Evolutionary conservation across 257 asterid genomes (phyloP).

Genomic region (Striga asiatica): DNA sequence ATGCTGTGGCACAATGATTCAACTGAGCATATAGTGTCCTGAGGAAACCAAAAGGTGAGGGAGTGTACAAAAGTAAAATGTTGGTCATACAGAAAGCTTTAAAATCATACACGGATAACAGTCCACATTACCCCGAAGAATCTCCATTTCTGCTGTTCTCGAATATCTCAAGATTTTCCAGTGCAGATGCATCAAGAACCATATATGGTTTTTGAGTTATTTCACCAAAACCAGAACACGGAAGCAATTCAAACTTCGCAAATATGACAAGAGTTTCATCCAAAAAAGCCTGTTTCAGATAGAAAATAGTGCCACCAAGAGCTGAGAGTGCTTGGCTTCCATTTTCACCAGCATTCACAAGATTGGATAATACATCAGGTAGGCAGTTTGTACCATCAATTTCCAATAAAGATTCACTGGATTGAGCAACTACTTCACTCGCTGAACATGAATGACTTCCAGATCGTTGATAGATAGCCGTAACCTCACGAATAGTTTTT

Average conservation of each 20-base stretch:
- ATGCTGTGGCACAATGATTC: conserved; percentile 81
- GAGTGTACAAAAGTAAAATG: conserved; percentile 2
- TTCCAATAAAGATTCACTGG: conserved; percentile 22
- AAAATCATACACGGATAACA: conserved; percentile 1
- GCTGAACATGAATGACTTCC: conserved; percentile 25
- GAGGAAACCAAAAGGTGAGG: conserved; percentile 15
- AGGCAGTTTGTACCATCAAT: conserved; percentile 32
- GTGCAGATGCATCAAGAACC: conserved; percentile 93
- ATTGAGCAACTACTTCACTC: conserved; percentile 20
- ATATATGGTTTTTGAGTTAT: conserved; percentile 52
- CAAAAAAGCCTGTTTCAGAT: conserved; percentile 80
- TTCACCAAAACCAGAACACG: conserved; percentile 62
- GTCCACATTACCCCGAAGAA: conserved; percentile 60
- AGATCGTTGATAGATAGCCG: conserved; percentile 32
- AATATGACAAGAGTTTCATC: conserved; percentile 76
- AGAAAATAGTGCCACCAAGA: conserved; percentile 83
- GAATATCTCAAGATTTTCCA: conserved; percentile 92
- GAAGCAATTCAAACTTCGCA: conserved; percentile 85
- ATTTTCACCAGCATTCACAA: conserved; percentile 56
- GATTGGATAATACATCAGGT: conserved; percentile 56
- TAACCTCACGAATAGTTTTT: conserved; percentile 62
- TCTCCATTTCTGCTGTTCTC: conserved; percentile 89
- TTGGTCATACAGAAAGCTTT: conserved; percentile 1
- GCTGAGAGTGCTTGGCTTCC: conserved; percentile 91
- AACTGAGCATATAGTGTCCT: conserved; percentile 80